A percentile compares a stretch with the other conserved stretches of the same genome.
These are phyloP conservation scores for Penicillium coprophilum DNA, from an alignment of 495 filamentous ascomycete species.

Conservation along the genomic window DNA sequence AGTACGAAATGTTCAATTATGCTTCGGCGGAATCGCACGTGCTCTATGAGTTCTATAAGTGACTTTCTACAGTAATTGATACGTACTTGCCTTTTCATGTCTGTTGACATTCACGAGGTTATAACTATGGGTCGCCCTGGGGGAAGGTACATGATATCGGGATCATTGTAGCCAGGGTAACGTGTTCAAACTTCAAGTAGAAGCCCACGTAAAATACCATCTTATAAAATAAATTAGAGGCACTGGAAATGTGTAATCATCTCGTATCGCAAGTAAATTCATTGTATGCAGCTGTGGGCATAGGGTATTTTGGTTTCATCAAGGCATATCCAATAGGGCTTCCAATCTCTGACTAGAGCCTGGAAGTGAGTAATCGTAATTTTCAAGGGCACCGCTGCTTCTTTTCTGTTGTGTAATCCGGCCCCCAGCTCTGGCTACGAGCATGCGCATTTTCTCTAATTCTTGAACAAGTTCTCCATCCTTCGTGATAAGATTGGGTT, in stretches of 20 bases:
- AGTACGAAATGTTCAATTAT: constrained; percentile 16
- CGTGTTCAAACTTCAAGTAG: background rate
- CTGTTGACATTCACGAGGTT: background rate
- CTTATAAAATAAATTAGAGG: background rate
- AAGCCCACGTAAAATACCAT: background rate
- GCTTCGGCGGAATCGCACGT: constrained; percentile 9
- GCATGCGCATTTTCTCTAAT: constrained; percentile 71
- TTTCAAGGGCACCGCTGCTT: constrained; percentile 15
- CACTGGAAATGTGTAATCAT: background rate
- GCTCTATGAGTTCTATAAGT: constrained; percentile 1
- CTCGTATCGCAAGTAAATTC: background rate
- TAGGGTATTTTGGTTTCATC: constrained; percentile 19
- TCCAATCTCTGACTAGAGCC: constrained; percentile 38
- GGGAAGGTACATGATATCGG: constrained; percentile 3
- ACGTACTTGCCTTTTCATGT: constrained; percentile 1
- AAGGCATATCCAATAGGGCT: constrained; percentile 40
- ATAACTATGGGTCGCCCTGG: background rate
- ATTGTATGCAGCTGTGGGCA: constrained; percentile 4
- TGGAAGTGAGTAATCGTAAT: constrained; percentile 26
- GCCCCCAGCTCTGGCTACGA: constrained; percentile 69
- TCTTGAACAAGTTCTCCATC: constrained; percentile 73
- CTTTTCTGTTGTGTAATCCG: constrained; percentile 49
- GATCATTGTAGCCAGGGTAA: background rate
- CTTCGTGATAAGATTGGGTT: constrained; percentile 73
- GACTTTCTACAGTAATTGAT: constrained; percentile 5